Percentiles rank a stretch among this genome's conserved stretches.
These are phyloP conservation scores for Neodidymelliopsis sp. DNA, from an alignment of 2,329 filamentous ascomycete species.

Conservation along the genomic window DNA sequence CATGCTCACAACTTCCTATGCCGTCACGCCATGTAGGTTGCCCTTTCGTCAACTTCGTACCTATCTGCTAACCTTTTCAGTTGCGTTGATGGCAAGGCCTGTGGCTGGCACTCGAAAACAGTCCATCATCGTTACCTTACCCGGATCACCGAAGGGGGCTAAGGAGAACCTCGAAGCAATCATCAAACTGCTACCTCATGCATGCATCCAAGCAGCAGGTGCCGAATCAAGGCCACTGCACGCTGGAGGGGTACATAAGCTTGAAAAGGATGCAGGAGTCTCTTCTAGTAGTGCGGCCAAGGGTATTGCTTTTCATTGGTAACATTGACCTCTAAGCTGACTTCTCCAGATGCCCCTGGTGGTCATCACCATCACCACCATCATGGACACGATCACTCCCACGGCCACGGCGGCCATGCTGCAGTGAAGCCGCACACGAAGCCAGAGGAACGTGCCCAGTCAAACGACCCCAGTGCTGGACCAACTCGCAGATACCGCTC, in stretches of 20 bases:
- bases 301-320: conserved; percentile 21
- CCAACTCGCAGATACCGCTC: conserved; percentile 76
- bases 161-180: conserved; percentile 91
- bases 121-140: conserved; percentile 85
- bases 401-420: conserved; percentile 63
- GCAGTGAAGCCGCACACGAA: conserved; percentile 73
- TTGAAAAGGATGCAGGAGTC: conserved; percentile 80
- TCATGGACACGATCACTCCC: conserved; percentile 65
- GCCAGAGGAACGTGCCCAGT: conserved; percentile 63
- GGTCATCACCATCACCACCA: conserved; percentile 53
- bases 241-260: conserved; percentile 78
- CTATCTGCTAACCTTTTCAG: conserved; percentile 56
- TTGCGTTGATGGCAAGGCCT: conserved; percentile 95
- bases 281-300: conserved; percentile 23
- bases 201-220: conserved; percentile 88
- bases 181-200: conserved; percentile 89
- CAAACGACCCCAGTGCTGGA: conserved; percentile 67
- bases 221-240: conserved; percentile 82
- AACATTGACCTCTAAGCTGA: background rate
- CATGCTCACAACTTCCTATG: conserved; percentile 85
- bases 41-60: background rate
- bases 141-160: conserved; percentile 93
- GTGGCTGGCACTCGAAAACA: conserved; percentile 86
- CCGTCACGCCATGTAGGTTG: conserved; percentile 85
- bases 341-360: conserved; percentile 29